Evolutionary conservation across 176 grass and related monocot species (phyloP).

Genomic region (Stipa capillata): DNA sequence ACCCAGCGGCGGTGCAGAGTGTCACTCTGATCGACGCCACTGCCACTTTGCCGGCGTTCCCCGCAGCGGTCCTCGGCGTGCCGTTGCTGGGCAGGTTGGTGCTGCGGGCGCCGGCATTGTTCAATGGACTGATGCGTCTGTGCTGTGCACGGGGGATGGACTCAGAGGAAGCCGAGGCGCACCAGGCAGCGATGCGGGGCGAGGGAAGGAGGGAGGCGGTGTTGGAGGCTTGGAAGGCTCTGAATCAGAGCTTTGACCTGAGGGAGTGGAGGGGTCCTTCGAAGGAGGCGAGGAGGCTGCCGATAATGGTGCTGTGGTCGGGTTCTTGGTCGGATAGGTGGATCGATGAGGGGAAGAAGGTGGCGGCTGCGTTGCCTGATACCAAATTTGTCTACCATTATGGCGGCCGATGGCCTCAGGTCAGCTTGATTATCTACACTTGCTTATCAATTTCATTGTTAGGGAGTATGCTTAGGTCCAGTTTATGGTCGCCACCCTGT

Average conservation of each 20-base stretch:
- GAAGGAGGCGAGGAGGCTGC: slow-evolving; percentile 36
- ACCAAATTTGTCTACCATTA: slow-evolving; percentile 68
- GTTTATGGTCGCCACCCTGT: too few relatives aligned
- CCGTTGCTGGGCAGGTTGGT: slow-evolving; percentile 44
- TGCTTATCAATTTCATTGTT: not conserved
- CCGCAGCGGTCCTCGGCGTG: slow-evolving; percentile 39
- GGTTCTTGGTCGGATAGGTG: slow-evolving; percentile 72
- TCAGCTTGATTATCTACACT: not conserved
- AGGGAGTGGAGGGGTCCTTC: slow-evolving; percentile 41
- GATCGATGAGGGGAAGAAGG: slow-evolving; percentile 68
- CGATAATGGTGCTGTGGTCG: slow-evolving; percentile 67
- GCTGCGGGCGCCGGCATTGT: slow-evolving; percentile 41
- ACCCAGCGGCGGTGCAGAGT: slow-evolving; percentile 36
- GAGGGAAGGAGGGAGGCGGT: slow-evolving; percentile 34
- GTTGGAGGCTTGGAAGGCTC: slow-evolving; percentile 45
- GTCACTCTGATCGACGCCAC: slow-evolving; percentile 55
- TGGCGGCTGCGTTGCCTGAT: slow-evolving; percentile 22
- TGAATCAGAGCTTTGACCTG: slow-evolving; percentile 79
- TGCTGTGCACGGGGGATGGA: slow-evolving; percentile 56
- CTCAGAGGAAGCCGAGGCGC: slow-evolving; percentile 26
- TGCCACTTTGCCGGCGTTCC: slow-evolving; percentile 46
- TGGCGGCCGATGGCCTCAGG: slow-evolving; percentile 78
- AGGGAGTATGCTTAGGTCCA: not conserved
- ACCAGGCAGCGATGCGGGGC: slow-evolving; percentile 35
- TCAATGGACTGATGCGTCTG: slow-evolving; percentile 48